A percentile compares a stretch with the other conserved stretches of the same genome.
Evolutionary conservation across 345 rosid genomes (phyloP).

Genomic region (Angophora floribunda): DNA sequence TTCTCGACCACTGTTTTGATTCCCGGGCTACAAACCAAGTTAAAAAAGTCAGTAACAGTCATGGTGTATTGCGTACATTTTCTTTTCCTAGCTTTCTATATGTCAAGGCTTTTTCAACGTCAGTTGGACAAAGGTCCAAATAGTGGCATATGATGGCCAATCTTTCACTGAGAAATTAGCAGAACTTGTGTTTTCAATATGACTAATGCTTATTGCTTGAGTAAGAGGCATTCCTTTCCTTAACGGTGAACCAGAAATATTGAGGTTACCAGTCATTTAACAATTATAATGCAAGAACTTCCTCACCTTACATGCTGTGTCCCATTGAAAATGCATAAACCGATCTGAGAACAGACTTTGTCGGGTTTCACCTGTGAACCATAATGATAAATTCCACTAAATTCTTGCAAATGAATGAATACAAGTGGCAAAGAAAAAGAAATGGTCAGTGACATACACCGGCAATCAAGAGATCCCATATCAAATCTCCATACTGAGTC

Average conservation of each 20-base stretch:
- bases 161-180: background rate
- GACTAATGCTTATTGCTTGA: background rate
- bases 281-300: background rate
- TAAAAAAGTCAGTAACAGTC: background rate
- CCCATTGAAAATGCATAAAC: conserved; percentile 35
- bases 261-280: background rate
- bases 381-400: background rate
- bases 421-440: background rate
- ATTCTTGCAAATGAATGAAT: background rate
- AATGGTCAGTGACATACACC: conserved; percentile 26
- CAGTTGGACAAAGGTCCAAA: background rate
- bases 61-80: background rate
- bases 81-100: background rate
- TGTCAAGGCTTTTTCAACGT: background rate
- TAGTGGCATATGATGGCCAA: background rate
- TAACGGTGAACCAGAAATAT: background rate
- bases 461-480: conserved; percentile 66
- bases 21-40: conserved; percentile 12
- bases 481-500: conserved; percentile 55
- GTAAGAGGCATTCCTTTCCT: background rate
- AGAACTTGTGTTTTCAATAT: background rate
- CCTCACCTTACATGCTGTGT: conserved; percentile 19
- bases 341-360: conserved; percentile 50
- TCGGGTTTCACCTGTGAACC: conserved; percentile 39
- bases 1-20: conserved; percentile 33